Conservation (phyloP, 164 flowering plant genomes). For the Vitis labrusca region DNA sequence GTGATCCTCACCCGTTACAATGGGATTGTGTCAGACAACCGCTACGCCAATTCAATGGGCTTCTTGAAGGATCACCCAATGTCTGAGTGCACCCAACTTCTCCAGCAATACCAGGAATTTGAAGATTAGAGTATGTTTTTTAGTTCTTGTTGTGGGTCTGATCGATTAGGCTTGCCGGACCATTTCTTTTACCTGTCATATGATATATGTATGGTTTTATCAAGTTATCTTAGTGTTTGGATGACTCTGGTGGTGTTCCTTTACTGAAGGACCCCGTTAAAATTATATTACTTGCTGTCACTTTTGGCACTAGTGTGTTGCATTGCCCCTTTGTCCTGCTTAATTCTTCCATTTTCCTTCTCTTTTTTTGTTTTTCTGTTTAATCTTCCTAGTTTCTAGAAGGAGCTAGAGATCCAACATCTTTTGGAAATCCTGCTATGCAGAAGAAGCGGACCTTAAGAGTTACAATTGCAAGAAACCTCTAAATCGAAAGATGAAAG, state of each 20-base stretch:
- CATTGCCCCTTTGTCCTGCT: not conserved
- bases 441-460: not conserved
- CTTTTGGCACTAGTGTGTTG: not conserved
- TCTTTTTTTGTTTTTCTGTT: not conserved
- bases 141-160: not conserved
- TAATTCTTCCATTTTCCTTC: not conserved
- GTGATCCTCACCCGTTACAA: slow-evolving; percentile 61
- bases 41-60: slow-evolving; percentile 63
- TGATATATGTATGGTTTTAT: not conserved
- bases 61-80: slow-evolving; percentile 40
- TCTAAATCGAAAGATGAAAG: too few relatives aligned
- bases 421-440: not conserved
- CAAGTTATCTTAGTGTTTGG: not conserved
- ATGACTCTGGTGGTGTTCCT: too few relatives aligned
- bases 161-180: not conserved
- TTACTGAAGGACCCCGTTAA: not conserved
- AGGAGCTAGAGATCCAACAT: too few relatives aligned
- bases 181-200: not conserved
- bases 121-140: slow-evolving; percentile 23
- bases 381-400: not conserved
- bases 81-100: slow-evolving; percentile 45
- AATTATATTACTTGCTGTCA: not conserved
- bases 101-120: slow-evolving; percentile 44
- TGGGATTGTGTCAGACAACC: slow-evolving; percentile 48
- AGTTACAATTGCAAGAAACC: not conserved